These are phyloP conservation scores for Acanthamoeba triangularis DNA, from an alignment of 208 protist genomes.

Conservation along the genomic window DNA sequence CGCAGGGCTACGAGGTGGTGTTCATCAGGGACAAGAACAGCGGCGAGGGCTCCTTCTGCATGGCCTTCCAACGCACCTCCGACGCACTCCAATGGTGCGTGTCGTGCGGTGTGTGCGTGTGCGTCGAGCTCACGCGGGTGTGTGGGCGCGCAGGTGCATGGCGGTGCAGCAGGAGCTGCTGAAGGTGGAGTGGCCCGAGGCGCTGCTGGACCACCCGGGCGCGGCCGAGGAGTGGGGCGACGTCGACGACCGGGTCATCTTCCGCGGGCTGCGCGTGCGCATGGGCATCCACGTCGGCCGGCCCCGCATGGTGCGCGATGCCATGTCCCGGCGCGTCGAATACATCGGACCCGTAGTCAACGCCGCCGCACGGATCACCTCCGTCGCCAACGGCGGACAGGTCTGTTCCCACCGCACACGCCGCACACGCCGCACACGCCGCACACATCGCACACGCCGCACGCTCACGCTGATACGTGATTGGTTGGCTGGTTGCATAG, in stretches of 20 bases:
- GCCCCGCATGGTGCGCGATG: background rate
- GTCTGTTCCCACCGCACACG: background rate
- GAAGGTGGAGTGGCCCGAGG: slow-evolving; percentile 46
- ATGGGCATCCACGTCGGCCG: slow-evolving; percentile 64
- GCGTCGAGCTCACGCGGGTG: background rate
- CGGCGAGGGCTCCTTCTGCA: slow-evolving; percentile 71
- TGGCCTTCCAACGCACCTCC: slow-evolving; percentile 63
- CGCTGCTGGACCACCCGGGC: slow-evolving; percentile 52
- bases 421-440: no score
- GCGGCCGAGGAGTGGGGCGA: slow-evolving; percentile 51
- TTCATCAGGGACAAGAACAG: background rate
- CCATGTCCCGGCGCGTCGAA: slow-evolving; percentile 27
- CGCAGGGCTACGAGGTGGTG: slow-evolving; percentile 51
- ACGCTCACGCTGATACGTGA: background rate
- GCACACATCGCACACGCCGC: no score
- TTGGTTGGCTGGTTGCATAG: background rate
- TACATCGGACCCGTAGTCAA: slow-evolving; percentile 51
- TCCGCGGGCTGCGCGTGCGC: slow-evolving; percentile 64
- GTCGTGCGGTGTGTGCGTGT: no score
- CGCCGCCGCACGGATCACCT: slow-evolving; percentile 12
- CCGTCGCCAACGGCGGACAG: slow-evolving; percentile 20
- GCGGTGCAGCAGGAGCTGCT: slow-evolving; percentile 34
- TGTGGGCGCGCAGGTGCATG: background rate
- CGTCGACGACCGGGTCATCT: slow-evolving; percentile 14
- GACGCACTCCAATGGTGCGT: slow-evolving; percentile 5